Conservation (phyloP, 371 early-diverging fungal genomes). For the Mucor plumbeus region DNA sequence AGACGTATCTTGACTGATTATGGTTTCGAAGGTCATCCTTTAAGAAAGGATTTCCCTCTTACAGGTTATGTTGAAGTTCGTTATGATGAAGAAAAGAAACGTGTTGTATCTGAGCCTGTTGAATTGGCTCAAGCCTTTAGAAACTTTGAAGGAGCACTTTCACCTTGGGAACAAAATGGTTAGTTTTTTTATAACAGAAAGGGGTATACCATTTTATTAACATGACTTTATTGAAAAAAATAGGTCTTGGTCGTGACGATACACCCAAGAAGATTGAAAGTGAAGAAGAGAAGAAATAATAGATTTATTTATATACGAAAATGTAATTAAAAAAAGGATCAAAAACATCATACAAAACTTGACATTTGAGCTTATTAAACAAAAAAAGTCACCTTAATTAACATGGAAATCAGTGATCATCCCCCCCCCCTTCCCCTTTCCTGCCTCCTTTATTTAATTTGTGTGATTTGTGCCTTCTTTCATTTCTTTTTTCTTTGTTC, state of each 20-base stretch:
- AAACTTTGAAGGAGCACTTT: conserved; percentile 85
- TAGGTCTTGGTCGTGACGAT: conserved; percentile 57
- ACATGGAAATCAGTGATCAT: not conserved
- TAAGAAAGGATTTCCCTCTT: conserved; percentile 98
- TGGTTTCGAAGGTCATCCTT: conserved; percentile 97
- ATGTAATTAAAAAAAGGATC: conserved; percentile 11
- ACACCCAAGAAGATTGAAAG: conserved; percentile 48
- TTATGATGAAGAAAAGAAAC: conserved; percentile 97
- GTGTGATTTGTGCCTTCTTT: conserved; percentile 5
- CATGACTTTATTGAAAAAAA: not conserved
- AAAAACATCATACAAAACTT: conserved; percentile 1
- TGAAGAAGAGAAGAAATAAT: conserved; percentile 47
- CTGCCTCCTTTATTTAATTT: conserved; percentile 1
- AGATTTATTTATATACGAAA: conserved; percentile 25
- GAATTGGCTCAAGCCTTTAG: conserved; percentile 97
- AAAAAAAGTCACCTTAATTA: conserved; percentile 3
- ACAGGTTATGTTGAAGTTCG: conserved; percentile 95
- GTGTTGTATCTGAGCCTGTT: conserved; percentile 94
- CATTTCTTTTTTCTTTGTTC: not conserved
- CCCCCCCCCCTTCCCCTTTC: not conserved
- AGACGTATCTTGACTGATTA: conserved; percentile 98
- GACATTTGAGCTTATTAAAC: not conserved
- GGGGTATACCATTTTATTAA: not conserved
- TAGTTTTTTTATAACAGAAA: conserved; percentile 11
- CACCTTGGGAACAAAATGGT: conserved; percentile 91